phyloP scores from a whole-genome alignment of 148 eudicot species.

The Amaranthus hypochondriacus region DNA sequence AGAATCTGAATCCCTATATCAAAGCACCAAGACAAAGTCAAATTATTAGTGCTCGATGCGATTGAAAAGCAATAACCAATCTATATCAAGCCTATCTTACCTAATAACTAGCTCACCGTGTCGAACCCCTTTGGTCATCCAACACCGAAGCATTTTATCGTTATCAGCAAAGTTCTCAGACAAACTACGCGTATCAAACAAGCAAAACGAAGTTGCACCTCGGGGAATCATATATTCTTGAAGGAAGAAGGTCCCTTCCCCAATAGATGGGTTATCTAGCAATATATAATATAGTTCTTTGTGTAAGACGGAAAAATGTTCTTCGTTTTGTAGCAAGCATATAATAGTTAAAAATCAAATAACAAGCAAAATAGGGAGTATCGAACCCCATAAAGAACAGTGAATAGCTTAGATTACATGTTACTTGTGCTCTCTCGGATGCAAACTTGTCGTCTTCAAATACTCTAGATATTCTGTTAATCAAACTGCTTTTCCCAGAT shows the following conservation, averaged over 20 bases:
- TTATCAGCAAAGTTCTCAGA: slow-evolving; percentile 46
- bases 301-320: neutral
- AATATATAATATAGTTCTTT: neutral
- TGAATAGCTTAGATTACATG: slow-evolving; percentile 39
- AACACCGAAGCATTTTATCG: slow-evolving; percentile 40
- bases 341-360: neutral
- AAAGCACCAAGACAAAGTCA: slow-evolving; percentile 6
- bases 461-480: slow-evolving; percentile 70
- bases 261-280: slow-evolving; percentile 42
- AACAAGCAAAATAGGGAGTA: neutral
- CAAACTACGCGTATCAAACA: slow-evolving; percentile 83
- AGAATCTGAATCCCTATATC: slow-evolving; percentile 52
- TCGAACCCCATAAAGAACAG: slow-evolving; percentile 4
- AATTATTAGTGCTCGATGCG: neutral
- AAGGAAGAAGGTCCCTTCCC: slow-evolving; percentile 68
- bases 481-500: slow-evolving; percentile 86
- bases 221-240: slow-evolving; percentile 70
- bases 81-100: slow-evolving; percentile 26
- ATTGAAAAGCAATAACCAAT: slow-evolving; percentile 3
- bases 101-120: slow-evolving; percentile 65
- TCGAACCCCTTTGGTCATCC: slow-evolving; percentile 79
- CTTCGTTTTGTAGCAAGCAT: neutral
- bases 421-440: slow-evolving; percentile 84
- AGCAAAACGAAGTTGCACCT: slow-evolving; percentile 54
- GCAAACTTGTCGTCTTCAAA: slow-evolving; percentile 65